Percentiles rank a stretch among this genome's conserved stretches.
phyloP scores from a whole-genome alignment of 75 land plant genomes.

The Isoetes taiwanensis region DNA sequence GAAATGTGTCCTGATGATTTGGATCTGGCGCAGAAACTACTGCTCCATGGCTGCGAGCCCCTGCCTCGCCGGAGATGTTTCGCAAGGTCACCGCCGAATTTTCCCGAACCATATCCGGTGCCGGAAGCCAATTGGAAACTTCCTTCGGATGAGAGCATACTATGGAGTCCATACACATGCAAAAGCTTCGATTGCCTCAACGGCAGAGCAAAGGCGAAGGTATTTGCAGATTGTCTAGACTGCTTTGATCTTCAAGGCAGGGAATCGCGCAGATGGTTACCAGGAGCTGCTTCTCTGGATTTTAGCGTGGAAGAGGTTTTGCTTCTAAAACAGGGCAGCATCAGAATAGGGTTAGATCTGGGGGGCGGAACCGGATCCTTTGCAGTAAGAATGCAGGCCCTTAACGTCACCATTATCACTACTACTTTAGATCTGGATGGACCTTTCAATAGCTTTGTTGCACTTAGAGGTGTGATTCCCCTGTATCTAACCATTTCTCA shows the following conservation, averaged over 20 bases:
- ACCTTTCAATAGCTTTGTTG: slow-evolving; percentile 70
- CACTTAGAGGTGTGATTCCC: slow-evolving; percentile 62
- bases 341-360: slow-evolving; percentile 71
- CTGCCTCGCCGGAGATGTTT: slow-evolving; percentile 1
- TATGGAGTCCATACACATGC: background rate
- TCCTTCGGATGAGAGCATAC: background rate
- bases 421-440: slow-evolving; percentile 55
- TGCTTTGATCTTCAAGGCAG: slow-evolving; percentile 4
- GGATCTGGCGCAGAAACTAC: background rate
- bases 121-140: background rate
- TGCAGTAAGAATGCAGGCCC: slow-evolving; percentile 66
- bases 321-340: slow-evolving; percentile 1
- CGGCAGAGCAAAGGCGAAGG: background rate
- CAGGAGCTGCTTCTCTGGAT: background rate
- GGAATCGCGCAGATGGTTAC: background rate
- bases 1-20: background rate
- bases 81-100: background rate
- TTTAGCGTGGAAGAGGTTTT: background rate
- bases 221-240: background rate
- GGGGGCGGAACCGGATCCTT: slow-evolving; percentile 68
- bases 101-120: background rate
- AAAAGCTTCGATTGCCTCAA: background rate
- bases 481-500: slow-evolving; percentile 46
- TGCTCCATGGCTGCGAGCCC: slow-evolving; percentile 4
- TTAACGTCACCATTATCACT: slow-evolving; percentile 54